These are phyloP conservation scores for Tricholoma furcatifolium DNA, from an alignment of 768 basidiomycete genomes.

Conservation along the genomic window DNA sequence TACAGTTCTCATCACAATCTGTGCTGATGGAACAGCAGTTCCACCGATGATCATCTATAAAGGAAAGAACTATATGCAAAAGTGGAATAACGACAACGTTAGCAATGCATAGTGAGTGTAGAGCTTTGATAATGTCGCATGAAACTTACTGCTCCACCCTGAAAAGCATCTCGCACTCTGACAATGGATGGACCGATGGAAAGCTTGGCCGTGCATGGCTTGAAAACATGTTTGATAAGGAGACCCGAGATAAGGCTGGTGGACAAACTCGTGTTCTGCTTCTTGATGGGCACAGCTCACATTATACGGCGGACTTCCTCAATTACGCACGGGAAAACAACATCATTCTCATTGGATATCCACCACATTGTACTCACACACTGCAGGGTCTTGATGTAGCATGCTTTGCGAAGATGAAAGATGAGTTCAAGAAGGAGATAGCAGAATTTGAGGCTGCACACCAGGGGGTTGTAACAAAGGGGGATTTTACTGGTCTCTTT, in stretches of 20 bases:
- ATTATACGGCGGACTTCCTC: conserved; percentile 32
- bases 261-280: conserved; percentile 30
- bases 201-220: conserved; percentile 24
- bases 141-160: not conserved
- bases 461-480: conserved; percentile 21
- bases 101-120: conserved; percentile 29
- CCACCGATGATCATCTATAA: conserved; percentile 37
- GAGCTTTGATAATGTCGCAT: not conserved
- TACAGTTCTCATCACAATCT: conserved; percentile 35
- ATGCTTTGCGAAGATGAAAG: no score
- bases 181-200: conserved; percentile 32
- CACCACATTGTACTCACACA: no score
- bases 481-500: not conserved
- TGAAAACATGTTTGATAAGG: conserved; percentile 26
- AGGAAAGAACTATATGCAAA: conserved; percentile 27
- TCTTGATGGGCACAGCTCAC: conserved; percentile 43
- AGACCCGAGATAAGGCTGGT: conserved; percentile 34
- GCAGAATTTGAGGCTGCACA: conserved; percentile 22
- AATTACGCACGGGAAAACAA: conserved; percentile 31
- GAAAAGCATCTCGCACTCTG: conserved; percentile 21
- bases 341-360: conserved; percentile 30
- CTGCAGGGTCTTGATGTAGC: no score
- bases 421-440: conserved; percentile 15
- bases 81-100: conserved; percentile 36
- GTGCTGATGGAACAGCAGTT: conserved; percentile 33